These are phyloP conservation scores for Bimuria novae-zelandiae DNA, from an alignment of 2,329 filamentous ascomycete species.

Conservation along the genomic window DNA sequence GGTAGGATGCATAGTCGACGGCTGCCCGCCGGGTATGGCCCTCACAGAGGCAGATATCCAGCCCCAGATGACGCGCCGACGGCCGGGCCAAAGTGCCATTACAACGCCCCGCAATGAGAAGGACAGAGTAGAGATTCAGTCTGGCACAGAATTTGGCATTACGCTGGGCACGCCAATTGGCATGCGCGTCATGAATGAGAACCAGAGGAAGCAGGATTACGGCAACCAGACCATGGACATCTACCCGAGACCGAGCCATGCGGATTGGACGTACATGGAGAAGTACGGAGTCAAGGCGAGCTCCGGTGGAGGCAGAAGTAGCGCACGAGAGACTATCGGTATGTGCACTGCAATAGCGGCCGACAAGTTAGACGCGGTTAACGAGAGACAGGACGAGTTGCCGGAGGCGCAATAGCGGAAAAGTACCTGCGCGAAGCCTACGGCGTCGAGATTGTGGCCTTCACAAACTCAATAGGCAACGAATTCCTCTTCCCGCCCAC, in stretches of 20 bases:
- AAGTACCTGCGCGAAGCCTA: conserved; percentile 84
- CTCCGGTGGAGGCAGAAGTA: conserved; percentile 86
- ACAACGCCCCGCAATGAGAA: conserved; percentile 93
- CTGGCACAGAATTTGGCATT: conserved; percentile 85
- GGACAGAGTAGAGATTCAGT: conserved; percentile 89
- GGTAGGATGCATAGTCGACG: conserved; percentile 94
- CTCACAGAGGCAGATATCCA: conserved; percentile 89
- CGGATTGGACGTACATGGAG: conserved; percentile 95
- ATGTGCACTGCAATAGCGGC: conserved; percentile 15
- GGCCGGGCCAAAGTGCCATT: conserved; percentile 86
- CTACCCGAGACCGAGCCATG: conserved; percentile 89
- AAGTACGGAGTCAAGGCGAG: conserved; percentile 96
- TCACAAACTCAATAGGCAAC: conserved; percentile 81
- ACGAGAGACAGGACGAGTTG: conserved; percentile 69
- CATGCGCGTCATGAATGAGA: conserved; percentile 86
- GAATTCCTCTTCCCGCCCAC: conserved; percentile 78
- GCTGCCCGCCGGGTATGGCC: conserved; percentile 83
- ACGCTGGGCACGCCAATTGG: conserved; percentile 91
- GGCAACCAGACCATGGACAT: conserved; percentile 85
- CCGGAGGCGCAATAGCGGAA: conserved; percentile 89
- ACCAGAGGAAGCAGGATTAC: conserved; percentile 92
- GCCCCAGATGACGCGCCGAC: conserved; percentile 87
- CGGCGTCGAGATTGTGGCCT: conserved; percentile 89
- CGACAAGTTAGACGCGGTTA: conserved; percentile 8
- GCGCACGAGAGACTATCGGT: conserved; percentile 94